phyloP scores from a whole-genome alignment of 2,329 filamentous ascomycete species.

The Colletotrichum sp. region DNA sequence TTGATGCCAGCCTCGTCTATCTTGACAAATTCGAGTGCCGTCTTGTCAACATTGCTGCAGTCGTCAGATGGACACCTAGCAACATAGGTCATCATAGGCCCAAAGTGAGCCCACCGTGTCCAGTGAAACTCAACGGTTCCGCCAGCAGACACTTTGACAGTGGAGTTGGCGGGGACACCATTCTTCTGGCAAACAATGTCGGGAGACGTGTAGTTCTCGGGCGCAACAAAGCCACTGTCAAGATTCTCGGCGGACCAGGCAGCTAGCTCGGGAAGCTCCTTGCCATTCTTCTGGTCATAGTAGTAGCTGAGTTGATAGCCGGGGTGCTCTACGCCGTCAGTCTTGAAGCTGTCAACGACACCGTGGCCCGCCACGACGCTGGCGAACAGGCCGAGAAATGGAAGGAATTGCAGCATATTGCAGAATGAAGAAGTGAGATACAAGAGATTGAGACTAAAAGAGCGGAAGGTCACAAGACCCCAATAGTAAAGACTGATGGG shows the following conservation, averaged over 20 bases:
- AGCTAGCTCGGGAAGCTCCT: neutral
- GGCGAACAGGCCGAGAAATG: neutral
- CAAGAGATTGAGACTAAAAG: neutral
- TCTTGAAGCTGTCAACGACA: neutral
- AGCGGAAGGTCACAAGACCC: neutral
- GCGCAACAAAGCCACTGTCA: neutral
- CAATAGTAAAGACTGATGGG: neutral
- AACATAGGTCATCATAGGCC: neutral
- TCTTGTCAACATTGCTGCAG: neutral
- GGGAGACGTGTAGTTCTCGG: neutral
- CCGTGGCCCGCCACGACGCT: neutral
- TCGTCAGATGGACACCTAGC: neutral
- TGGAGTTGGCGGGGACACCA: neutral
- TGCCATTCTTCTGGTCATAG: neutral
- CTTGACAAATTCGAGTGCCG: neutral
- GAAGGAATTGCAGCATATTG: rapidly evolving
- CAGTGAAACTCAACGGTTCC: neutral
- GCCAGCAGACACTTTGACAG: neutral
- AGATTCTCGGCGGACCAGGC: neutral
- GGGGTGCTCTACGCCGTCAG: neutral
- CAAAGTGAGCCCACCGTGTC: neutral
- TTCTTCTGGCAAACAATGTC: neutral
- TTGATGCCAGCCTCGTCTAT: neutral
- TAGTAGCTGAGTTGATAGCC: neutral
- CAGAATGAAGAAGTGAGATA: neutral